Percentiles rank a stretch among this genome's conserved stretches.
These are phyloP conservation scores for Lanzia echinophila DNA, from an alignment of 2,329 filamentous ascomycete genomes.

Conservation along the genomic window DNA sequence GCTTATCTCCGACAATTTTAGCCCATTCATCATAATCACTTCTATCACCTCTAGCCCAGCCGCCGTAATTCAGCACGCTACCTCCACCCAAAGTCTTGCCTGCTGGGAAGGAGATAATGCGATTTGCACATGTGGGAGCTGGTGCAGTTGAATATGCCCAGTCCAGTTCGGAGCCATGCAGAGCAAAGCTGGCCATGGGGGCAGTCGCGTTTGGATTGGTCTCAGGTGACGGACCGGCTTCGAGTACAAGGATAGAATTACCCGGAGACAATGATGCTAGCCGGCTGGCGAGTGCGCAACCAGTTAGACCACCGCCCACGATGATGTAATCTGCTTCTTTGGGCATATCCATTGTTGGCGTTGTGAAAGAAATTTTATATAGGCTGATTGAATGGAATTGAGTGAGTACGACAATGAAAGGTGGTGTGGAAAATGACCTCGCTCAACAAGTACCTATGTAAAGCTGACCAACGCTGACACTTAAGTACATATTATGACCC, in stretches of 20 bases:
- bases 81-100: slow-evolving; percentile 38
- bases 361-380: too few relatives aligned
- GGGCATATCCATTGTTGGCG: neutral
- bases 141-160: slow-evolving; percentile 32
- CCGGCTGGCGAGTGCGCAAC: slow-evolving; percentile 32
- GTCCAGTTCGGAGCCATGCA: slow-evolving; percentile 21
- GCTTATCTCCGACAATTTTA: slow-evolving; percentile 33
- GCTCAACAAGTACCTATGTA: too few relatives aligned
- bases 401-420: too few relatives aligned
- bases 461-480: too few relatives aligned
- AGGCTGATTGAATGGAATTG: too few relatives aligned
- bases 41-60: slow-evolving; percentile 38
- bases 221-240: slow-evolving; percentile 32
- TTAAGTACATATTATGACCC: too few relatives aligned
- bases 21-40: slow-evolving; percentile 42
- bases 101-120: slow-evolving; percentile 23
- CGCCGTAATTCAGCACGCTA: slow-evolving; percentile 35
- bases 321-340: slow-evolving; percentile 30
- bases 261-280: slow-evolving; percentile 16
- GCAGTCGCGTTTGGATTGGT: neutral
- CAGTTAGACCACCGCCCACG: slow-evolving; percentile 33
- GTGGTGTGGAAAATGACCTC: too few relatives aligned
- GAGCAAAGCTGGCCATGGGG: neutral
- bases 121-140: slow-evolving; percentile 21
- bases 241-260: slow-evolving; percentile 33